Evolutionary conservation across 495 filamentous ascomycete species (phyloP).

Genomic region (Pseudoneurospora amorphoporcata): DNA sequence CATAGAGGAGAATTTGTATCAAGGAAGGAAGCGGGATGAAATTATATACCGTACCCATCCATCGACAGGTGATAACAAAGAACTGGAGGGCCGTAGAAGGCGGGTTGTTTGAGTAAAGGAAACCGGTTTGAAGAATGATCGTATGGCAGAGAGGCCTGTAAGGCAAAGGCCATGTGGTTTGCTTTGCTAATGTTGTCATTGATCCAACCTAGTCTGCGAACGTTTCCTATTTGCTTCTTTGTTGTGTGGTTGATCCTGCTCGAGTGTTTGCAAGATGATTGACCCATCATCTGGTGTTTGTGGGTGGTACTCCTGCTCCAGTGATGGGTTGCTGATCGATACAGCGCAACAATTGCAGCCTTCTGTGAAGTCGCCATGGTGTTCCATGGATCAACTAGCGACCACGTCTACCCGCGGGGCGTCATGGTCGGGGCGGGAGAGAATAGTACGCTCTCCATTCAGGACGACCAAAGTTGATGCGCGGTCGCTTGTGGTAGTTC

Average conservation of each 20-base stretch:
- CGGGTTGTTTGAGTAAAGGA: not conserved
- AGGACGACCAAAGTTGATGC: not conserved
- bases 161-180: not conserved
- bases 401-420: not conserved
- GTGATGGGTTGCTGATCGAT: not conserved
- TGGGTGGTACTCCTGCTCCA: not conserved
- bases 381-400: not conserved
- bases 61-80: too few species aligned
- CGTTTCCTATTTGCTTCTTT: not conserved
- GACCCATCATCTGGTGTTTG: not conserved
- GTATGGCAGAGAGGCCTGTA: not conserved
- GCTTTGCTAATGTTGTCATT: not conserved
- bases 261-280: not conserved
- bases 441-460: not conserved
- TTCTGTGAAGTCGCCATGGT: not conserved
- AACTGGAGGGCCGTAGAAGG: not conserved
- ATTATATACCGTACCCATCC: not conserved
- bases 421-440: not conserved
- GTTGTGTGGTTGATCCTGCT: not conserved
- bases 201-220: not conserved
- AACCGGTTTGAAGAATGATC: not conserved
- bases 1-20: not conserved
- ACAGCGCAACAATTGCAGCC: not conserved
- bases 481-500: not conserved
- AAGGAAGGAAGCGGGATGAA: too few species aligned